Evolutionary conservation across 2,329 filamentous ascomycete genomes (phyloP).

Genomic region (Xylaria sp.): DNA sequence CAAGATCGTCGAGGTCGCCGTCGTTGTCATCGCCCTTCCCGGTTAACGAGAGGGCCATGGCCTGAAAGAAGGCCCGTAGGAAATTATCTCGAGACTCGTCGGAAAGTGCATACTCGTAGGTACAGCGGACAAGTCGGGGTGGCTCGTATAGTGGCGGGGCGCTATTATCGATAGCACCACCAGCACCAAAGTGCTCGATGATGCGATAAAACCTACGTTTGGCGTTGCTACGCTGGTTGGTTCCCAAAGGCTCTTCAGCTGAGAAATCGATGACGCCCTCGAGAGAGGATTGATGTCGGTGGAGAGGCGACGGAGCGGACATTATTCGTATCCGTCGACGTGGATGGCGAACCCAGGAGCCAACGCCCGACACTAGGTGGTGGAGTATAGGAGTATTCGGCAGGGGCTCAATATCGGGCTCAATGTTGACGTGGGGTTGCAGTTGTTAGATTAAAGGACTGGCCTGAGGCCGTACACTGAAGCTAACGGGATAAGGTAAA

Average conservation of each 20-base stretch:
- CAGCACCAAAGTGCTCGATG: constrained; percentile 34
- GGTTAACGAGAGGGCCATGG: constrained; percentile 39
- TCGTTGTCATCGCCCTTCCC: constrained; percentile 9
- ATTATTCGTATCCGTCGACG: not conserved
- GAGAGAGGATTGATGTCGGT: not conserved
- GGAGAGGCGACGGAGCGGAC: constrained; percentile 24
- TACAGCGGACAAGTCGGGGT: constrained; percentile 21
- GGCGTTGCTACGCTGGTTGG: constrained; percentile 32
- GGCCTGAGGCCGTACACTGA: too few species aligned
- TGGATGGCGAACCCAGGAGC: too few species aligned
- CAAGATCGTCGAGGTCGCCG: constrained; percentile 32
- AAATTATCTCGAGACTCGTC: too few species aligned
- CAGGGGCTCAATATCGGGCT: too few species aligned
- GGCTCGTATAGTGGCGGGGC: constrained; percentile 37
- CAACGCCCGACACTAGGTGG: too few species aligned
- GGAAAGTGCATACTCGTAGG: too few species aligned
- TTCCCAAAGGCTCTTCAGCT: constrained; percentile 34
- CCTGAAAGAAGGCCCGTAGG: constrained; percentile 18
- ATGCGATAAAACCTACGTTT: constrained; percentile 39
- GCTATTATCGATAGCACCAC: constrained; percentile 17
- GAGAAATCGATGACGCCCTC: constrained; percentile 31
- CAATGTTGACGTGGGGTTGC: too few species aligned
- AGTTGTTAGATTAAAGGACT: too few species aligned
- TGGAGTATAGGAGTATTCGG: too few species aligned
- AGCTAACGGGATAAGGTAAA: too few species aligned